Conservation (phyloP, 106 monocot genomes). For the Triglochin maritima region DNA sequence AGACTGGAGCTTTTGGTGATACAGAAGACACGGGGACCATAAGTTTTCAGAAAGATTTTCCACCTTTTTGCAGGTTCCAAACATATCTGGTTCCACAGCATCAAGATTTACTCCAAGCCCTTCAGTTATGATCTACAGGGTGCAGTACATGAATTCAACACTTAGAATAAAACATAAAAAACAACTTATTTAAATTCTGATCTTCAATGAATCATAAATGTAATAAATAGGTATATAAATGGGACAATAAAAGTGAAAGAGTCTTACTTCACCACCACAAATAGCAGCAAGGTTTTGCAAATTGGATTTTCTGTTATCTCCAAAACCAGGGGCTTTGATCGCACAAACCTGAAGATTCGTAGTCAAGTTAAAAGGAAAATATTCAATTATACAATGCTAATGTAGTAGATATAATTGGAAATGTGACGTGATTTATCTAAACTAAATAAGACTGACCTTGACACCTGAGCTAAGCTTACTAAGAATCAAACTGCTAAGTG, state of each 20-base stretch:
- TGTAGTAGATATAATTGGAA: background rate
- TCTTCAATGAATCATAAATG: too few relatives aligned
- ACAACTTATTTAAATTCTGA: background rate
- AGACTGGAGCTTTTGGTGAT: too few relatives aligned
- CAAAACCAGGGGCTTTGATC: slow-evolving; percentile 13
- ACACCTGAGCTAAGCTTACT: slow-evolving; percentile 17
- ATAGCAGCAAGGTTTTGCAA: slow-evolving; percentile 10
- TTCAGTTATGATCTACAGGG: slow-evolving; percentile 7
- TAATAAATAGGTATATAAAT: background rate
- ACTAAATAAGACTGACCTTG: background rate
- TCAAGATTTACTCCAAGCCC: slow-evolving; percentile 1
- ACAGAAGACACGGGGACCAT: too few relatives aligned
- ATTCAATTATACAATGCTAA: background rate
- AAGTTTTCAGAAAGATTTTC: background rate
- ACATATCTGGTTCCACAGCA: slow-evolving; percentile 5
- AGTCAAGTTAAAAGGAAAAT: background rate
- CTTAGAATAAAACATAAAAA: background rate
- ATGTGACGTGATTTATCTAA: background rate
- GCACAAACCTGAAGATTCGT: slow-evolving; percentile 8
- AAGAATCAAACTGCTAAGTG: slow-evolving; percentile 12
- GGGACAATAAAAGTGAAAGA: background rate
- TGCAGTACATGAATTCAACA: background rate
- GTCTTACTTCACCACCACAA: slow-evolving; percentile 7
- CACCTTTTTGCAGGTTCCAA: slow-evolving; percentile 18
- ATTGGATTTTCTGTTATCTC: slow-evolving; percentile 10